Evolutionary conservation across 1,284 basidiomycete genomes (phyloP), one percentile per base, ranked within the genome.

Genomic region (Taiwanofungus camphoratus): DNA sequence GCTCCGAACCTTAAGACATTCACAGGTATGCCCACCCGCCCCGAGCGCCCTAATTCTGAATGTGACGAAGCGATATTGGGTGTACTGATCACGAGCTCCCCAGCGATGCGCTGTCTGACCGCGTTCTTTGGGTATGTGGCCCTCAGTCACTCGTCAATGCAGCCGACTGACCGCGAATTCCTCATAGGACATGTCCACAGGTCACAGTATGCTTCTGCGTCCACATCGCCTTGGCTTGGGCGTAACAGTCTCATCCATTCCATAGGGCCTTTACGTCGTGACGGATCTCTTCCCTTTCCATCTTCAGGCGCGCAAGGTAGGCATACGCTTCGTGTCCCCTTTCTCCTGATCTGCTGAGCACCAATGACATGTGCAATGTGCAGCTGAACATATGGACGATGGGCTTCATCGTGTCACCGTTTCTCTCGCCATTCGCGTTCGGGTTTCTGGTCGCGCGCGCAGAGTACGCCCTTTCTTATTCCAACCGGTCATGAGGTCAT

Each of bases 231-330:
- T 29, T 13, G 34, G 11, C 4, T 15, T 27, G 26, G 8, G 26
- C 13, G 26, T 27, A n/a, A n/a, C n/a, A n/a, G n/a, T n/a, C n/a
- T 13, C 26, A 27, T 27, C 13, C 26, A 27, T 12, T n/a, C 21
- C 18, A 32, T 41, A 81, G 81, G 82, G 82, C 37, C 65, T 85
- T 2, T 82, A 76, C 50, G 63, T 82, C 15, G 71, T 84, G 46
- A 77, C 78, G 4, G 84, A 87, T 52, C 65, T 87, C 44, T 87
- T 75, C 58, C 83, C 84, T 2, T 87, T 87, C 68, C 83, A 87
- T 51, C 63, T 82, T 18, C 84, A 87, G 58, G 82, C 84, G 20
- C 73, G 82, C 30, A 86, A 83, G 70, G 77, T 74, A 24, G 16
- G 52, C n/a, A n/a, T n/a, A n/a, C n/a, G n/a, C n/a, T n/a, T n/a